Percentiles rank a stretch among this genome's conserved stretches.
phyloP scores from a whole-genome alignment of 441 rosid genomes.

The Adansonia grandidieri region DNA sequence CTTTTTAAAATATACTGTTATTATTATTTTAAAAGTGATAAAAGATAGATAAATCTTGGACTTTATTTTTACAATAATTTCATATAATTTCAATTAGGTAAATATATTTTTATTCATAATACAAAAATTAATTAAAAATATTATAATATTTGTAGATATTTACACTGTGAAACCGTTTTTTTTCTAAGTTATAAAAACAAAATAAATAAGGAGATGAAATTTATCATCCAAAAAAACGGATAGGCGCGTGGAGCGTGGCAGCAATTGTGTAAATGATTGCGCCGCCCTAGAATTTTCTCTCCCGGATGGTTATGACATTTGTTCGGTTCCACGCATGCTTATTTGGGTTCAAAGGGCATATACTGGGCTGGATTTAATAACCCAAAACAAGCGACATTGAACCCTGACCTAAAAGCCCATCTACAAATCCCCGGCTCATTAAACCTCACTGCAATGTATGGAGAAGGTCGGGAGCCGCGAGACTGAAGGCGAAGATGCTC shows the following conservation, averaged over 20 bases:
- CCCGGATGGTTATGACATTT: not conserved
- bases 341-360: not conserved
- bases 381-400: not conserved
- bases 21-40: not conserved
- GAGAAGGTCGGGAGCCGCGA: not conserved
- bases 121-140: no score
- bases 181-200: no score
- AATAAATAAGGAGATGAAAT: not conserved
- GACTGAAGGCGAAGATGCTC: not conserved
- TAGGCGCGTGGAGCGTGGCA: not conserved
- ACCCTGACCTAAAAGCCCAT: constrained; percentile 5
- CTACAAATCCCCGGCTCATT: constrained; percentile 9
- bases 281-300: not conserved
- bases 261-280: not conserved
- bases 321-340: not conserved
- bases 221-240: not conserved
- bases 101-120: no score
- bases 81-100: no score
- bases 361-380: not conserved
- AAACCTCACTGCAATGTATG: not conserved
- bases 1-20: not conserved
- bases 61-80: no score
- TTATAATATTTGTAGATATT: no score
- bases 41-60: not conserved
- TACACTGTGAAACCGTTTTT: no score